Evolutionary conservation across 129 eudicot species (phyloP), one percentile per base, ranked within the genome.

Genomic region (Rutidosis leptorrhynchoides): DNA sequence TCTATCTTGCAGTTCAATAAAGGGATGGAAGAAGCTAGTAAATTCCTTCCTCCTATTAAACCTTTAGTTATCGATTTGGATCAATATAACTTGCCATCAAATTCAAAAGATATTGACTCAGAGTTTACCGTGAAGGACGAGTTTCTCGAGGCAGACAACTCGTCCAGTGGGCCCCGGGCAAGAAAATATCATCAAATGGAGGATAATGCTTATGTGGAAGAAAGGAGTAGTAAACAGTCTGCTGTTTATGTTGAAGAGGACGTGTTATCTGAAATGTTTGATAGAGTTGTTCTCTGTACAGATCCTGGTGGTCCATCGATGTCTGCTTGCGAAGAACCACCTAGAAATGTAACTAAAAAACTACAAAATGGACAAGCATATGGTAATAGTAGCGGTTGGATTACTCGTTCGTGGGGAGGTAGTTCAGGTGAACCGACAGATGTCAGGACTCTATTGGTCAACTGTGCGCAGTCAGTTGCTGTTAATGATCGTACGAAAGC

Each of bases 21-120:
- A 70, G 97, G 96, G 55, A 79, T 73, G 85, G 88, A 87, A 72
- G 97, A 91, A 79, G 96, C 97, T 51, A 88, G 82, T 70, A 91
- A 85, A 74, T 91, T 91, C 74, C 90, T 91, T 54, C 96, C 97
- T 22, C 77, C 71, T 17, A 74, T 20, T 49, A 84, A 65, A 61
- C 79, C 78, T 24, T n/a, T 91, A 19, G 67, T 83, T 56, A 75
- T 91, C 16, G 93, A 91, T 67, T 80, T 83, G 69, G 90, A 81
- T 58, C 79, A 81, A 29, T 84, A 85, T 64, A 72, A 75, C 15
- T 79, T 83, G 67, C 88, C 90, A 32, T 75, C 77, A 33, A 82
- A 83, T 22, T 63, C 84, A 6, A 78, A 70, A 63, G 79, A 77
- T 25, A 40, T 67, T 15, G 35, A 65, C 22, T 32, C 76, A 0